These are phyloP conservation scores for Acanthamoeba sp. DNA, from an alignment of 208 protist genomes.

Conservation along the genomic window DNA sequence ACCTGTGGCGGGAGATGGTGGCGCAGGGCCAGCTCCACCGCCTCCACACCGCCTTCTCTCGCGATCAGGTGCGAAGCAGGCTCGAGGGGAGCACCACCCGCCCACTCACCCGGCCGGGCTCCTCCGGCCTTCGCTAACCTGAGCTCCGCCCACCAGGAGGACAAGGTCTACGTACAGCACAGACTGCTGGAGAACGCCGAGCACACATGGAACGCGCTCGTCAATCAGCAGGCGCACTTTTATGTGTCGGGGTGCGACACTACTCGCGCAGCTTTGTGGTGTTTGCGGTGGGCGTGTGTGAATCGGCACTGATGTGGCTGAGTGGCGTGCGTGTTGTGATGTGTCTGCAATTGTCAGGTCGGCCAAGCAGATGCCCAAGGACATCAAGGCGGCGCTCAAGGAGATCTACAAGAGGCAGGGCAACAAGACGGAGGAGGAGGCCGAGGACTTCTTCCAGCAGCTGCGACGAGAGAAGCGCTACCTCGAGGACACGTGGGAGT, in stretches of 20 bases:
- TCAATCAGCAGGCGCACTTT: not conserved
- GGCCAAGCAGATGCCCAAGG: conserved; percentile 81
- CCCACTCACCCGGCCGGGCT: too few relatives aligned
- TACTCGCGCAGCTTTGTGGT: too few relatives aligned
- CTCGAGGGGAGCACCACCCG: too few relatives aligned
- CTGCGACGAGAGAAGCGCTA: conserved; percentile 26
- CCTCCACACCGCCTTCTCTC: conserved; percentile 74
- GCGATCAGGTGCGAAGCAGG: conserved; percentile 51
- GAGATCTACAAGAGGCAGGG: conserved; percentile 62
- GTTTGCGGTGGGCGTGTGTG: too few relatives aligned
- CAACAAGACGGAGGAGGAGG: conserved; percentile 20
- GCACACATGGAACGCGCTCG: conserved; percentile 73
- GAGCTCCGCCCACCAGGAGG: not conserved
- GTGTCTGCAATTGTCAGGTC: too few relatives aligned
- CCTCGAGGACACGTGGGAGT: conserved; percentile 44
- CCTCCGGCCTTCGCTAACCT: not conserved
- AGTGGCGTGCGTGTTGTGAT: too few relatives aligned
- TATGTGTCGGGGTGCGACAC: conserved; percentile 73
- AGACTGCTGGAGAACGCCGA: conserved; percentile 72
- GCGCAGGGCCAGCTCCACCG: conserved; percentile 20
- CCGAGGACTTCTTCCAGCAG: conserved; percentile 39
- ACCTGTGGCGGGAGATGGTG: conserved; percentile 74
- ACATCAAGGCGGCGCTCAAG: conserved; percentile 77
- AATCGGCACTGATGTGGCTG: too few relatives aligned
- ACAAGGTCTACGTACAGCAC: conserved; percentile 83